Conservation (phyloP, 2,329 filamentous ascomycete genomes). For the Ceratocystis alfenasii region DNA sequence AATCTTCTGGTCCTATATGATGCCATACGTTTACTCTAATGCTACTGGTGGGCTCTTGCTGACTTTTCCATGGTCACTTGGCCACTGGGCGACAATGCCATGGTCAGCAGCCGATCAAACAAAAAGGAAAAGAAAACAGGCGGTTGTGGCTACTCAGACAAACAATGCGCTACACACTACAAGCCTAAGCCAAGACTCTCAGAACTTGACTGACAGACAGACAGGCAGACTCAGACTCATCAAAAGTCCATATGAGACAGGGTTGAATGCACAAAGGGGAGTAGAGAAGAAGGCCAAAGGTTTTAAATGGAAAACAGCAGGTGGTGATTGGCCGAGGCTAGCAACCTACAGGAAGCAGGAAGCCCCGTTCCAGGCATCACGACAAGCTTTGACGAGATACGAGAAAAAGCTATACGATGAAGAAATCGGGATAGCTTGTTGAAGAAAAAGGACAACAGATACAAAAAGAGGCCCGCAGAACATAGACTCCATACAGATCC, state of each 20-base stretch:
- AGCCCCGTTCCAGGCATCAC: neutral
- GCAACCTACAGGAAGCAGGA: neutral
- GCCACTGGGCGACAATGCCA: neutral
- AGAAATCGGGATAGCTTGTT: neutral
- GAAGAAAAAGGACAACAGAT: neutral
- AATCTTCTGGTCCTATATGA: neutral
- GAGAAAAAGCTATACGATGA: conserved; percentile 41
- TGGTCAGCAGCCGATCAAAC: conserved; percentile 6
- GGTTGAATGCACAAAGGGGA: neutral
- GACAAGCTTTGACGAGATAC: neutral
- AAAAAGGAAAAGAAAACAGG: conserved; percentile 29
- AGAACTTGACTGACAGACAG: too few relatives aligned
- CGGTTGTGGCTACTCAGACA: conserved; percentile 36
- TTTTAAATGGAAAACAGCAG: too few relatives aligned
- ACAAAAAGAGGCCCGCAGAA: conserved; percentile 7
- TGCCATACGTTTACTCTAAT: neutral
- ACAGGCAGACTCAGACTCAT: too few relatives aligned
- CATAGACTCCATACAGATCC: neutral
- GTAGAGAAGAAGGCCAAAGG: neutral
- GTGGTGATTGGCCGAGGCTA: conserved; percentile 35
- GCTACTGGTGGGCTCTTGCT: neutral
- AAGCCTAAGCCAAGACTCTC: too few relatives aligned
- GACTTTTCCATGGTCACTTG: neutral
- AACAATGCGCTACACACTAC: neutral
- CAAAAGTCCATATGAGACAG: neutral